These are phyloP conservation scores for Biancaea sappan DNA, from an alignment of 306 rosid species.

Conservation along the genomic window DNA sequence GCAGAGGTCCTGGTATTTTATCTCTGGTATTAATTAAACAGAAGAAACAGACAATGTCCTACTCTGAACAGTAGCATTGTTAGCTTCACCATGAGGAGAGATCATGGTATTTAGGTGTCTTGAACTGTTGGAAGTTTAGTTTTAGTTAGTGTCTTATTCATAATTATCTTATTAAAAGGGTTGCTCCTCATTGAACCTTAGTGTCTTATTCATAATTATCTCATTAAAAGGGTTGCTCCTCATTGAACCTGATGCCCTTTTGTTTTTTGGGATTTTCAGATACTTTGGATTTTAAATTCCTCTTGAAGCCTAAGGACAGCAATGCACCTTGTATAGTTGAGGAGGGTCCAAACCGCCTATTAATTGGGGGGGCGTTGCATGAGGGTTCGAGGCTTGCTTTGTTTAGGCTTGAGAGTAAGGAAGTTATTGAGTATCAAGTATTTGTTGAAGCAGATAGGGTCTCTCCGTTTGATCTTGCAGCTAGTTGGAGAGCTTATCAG, in stretches of 20 bases:
- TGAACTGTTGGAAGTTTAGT: neutral
- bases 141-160: neutral
- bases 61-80: slow-evolving; percentile 15
- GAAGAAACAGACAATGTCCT: neutral
- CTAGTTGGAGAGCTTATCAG: slow-evolving; percentile 96
- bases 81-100: neutral
- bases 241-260: slow-evolving; percentile 15
- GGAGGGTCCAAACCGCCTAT: slow-evolving; percentile 85
- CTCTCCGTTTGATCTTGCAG: slow-evolving; percentile 94
- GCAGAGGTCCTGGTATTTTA: no score
- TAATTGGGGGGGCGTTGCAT: slow-evolving; percentile 76
- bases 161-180: neutral
- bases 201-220: neutral
- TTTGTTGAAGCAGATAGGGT: slow-evolving; percentile 80
- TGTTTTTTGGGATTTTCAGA: slow-evolving; percentile 54
- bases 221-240: neutral
- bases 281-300: slow-evolving; percentile 89
- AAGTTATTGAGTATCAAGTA: slow-evolving; percentile 72
- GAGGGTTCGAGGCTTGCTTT: slow-evolving; percentile 80
- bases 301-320: slow-evolving; percentile 71
- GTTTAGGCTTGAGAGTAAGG: slow-evolving; percentile 64
- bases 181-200: neutral
- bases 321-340: slow-evolving; percentile 67
- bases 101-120: slow-evolving; percentile 7
- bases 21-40: slow-evolving; percentile 4